phyloP scores from a whole-genome alignment of 352 stramenopile genomes.

The Globisporangium irregulare region DNA sequence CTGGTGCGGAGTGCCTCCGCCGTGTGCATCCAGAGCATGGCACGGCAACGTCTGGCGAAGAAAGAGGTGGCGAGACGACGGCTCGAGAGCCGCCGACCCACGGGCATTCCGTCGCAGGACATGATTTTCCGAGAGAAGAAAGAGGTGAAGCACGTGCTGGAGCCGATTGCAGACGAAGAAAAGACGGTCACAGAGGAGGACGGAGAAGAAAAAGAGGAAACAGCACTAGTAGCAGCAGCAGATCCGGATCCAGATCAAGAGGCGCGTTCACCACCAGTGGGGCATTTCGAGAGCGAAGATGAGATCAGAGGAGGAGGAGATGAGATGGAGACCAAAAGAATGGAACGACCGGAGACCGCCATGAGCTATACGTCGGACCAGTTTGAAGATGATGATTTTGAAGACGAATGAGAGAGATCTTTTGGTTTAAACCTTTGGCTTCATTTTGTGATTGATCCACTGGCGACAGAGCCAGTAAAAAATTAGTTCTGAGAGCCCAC shows the following conservation, averaged over 20 bases:
- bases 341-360: conserved; percentile 40
- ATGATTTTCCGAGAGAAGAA: conserved; percentile 4
- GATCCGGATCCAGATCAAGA: background rate
- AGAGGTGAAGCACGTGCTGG: background rate
- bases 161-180: conserved; percentile 4
- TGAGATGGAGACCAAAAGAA: background rate
- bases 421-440: background rate
- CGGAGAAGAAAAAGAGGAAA: conserved; percentile 3
- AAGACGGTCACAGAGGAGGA: background rate
- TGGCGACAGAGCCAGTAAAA: too few species aligned
- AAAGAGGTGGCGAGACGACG: conserved; percentile 32
- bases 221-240: background rate
- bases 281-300: conserved; percentile 3
- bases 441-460: too few species aligned
- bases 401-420: conserved; percentile 18
- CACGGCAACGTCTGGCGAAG: conserved; percentile 43
- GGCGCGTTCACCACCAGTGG: background rate
- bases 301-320: background rate
- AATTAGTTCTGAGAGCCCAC: too few species aligned
- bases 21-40: conserved; percentile 32
- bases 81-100: conserved; percentile 26
- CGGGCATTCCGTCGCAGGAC: conserved; percentile 24
- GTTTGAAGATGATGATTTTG: conserved; percentile 60
- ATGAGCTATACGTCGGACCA: conserved; percentile 61
- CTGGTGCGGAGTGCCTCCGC: conserved; percentile 16